Evolutionary conservation across 176 grass and related monocot species (phyloP).

Genomic region (Raddia guianensis): DNA sequence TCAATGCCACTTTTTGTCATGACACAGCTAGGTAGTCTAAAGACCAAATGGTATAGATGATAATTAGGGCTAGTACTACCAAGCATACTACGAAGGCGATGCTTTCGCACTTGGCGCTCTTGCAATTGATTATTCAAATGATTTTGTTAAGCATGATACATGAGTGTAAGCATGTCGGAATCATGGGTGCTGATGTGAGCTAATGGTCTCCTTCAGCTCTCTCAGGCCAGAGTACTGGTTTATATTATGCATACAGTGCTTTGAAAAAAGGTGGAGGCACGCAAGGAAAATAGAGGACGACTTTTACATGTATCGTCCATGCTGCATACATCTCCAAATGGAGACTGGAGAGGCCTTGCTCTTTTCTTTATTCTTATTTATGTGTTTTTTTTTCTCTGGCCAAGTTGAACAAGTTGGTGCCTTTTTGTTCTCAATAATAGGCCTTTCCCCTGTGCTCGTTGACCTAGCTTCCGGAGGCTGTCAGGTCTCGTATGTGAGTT

Average conservation of each 20-base stretch:
- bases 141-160: conserved; percentile 13
- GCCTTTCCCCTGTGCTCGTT: conserved; percentile 39
- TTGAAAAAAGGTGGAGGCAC: conserved; percentile 22
- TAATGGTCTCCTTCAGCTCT: not conserved
- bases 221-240: not conserved
- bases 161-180: conserved; percentile 3
- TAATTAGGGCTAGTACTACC: not conserved
- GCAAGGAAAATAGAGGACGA: not conserved
- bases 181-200: conserved; percentile 6
- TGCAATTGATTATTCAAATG: conserved; percentile 33
- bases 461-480: conserved; percentile 39
- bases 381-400: not conserved
- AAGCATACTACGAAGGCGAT: not conserved
- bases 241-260: not conserved
- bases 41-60: not conserved
- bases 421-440: conserved; percentile 3
- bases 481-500: conserved; percentile 40
- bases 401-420: conserved; percentile 27
- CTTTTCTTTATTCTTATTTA: not conserved
- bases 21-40: not conserved
- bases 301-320: not conserved
- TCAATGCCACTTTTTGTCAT: conserved; percentile 40
- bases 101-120: conserved; percentile 29
- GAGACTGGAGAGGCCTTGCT: conserved; percentile 8
- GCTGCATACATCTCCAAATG: conserved; percentile 14